These are phyloP conservation scores for Phtheirospermum japonicum DNA, from an alignment of 257 asterid genomes.

Conservation along the genomic window DNA sequence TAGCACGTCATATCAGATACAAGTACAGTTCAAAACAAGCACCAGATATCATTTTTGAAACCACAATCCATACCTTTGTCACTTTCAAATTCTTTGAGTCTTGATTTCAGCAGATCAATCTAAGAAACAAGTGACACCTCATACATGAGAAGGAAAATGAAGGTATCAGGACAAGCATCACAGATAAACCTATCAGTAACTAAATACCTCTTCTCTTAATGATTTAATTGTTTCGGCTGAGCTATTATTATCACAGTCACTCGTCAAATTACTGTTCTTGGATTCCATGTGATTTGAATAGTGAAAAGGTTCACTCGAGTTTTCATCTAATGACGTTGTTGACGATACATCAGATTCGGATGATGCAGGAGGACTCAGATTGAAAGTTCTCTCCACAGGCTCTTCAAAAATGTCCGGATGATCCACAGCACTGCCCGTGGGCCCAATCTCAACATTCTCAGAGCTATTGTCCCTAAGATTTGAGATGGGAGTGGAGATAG, in stretches of 20 bases:
- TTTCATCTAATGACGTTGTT: slow-evolving; percentile 39
- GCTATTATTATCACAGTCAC: slow-evolving; percentile 30
- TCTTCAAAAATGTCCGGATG: slow-evolving; percentile 45
- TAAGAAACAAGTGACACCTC: slow-evolving; percentile 32
- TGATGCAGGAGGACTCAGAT: slow-evolving; percentile 60
- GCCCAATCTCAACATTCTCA: slow-evolving; percentile 33
- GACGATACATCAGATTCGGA: slow-evolving; percentile 51
- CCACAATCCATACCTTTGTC: slow-evolving; percentile 44
- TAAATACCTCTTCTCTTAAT: slow-evolving; percentile 59
- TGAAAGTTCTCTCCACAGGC: slow-evolving; percentile 36
- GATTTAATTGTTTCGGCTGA: slow-evolving; percentile 46
- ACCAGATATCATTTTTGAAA: slow-evolving; percentile 16
- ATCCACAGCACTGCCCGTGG: slow-evolving; percentile 29
- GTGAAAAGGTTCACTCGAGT: slow-evolving; percentile 29
- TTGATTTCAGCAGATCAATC: slow-evolving; percentile 64
- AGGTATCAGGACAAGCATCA: slow-evolving; percentile 21
- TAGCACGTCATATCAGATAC: slow-evolving; percentile 28
- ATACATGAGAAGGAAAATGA: slow-evolving; percentile 29
- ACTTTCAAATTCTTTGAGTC: slow-evolving; percentile 53
- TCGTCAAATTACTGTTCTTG: slow-evolving; percentile 34
- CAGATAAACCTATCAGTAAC: slow-evolving; percentile 14
- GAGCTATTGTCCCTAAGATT: slow-evolving; percentile 32
- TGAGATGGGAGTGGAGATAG: slow-evolving; percentile 36
- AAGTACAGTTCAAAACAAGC: slow-evolving; percentile 22
- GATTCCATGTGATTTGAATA: slow-evolving; percentile 29